Percentiles rank a stretch among this genome's conserved stretches.
phyloP scores from a whole-genome alignment of 805 yeast genomes.

The Schizosaccharomyces lindneri region DNA sequence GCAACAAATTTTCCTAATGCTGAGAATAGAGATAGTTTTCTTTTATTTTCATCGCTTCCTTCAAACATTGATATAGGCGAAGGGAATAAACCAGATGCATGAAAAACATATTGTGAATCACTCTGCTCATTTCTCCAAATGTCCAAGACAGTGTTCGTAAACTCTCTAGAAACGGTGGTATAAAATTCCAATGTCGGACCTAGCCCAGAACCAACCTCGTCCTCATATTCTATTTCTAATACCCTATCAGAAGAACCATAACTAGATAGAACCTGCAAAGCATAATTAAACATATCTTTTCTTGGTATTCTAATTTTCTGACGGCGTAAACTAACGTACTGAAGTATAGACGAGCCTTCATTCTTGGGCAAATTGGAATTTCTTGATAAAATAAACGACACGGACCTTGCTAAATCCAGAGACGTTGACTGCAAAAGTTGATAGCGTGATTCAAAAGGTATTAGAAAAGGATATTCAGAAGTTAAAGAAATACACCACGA shows the following conservation, averaged over 20 bases:
- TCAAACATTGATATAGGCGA: conserved; percentile 21
- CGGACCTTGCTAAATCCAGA: conserved; percentile 65
- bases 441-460: conserved; percentile 60
- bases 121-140: conserved; percentile 40
- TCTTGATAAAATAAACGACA: conserved; percentile 47
- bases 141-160: conserved; percentile 27
- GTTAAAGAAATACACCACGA: conserved; percentile 62
- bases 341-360: conserved; percentile 3
- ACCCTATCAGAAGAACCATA: conserved; percentile 62
- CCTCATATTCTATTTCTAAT: conserved; percentile 64
- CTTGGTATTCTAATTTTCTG: conserved; percentile 63
- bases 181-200: conserved; percentile 93
- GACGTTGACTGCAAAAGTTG: conserved; percentile 67
- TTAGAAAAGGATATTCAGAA: conserved; percentile 49
- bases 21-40: conserved; percentile 28
- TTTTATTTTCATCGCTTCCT: conserved; percentile 15
- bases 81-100: conserved; percentile 46
- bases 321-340: conserved; percentile 50
- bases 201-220: conserved; percentile 85
- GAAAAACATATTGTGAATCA: conserved; percentile 17
- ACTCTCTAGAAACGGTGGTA: conserved; percentile 53
- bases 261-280: conserved; percentile 47
- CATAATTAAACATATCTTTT: conserved; percentile 43
- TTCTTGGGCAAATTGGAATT: background rate
- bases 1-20: conserved; percentile 67